Percentiles rank a stretch among this genome's conserved stretches.
Evolutionary conservation across 1,284 basidiomycete species (phyloP).

Genomic region (Sporisorium scitamineum): DNA sequence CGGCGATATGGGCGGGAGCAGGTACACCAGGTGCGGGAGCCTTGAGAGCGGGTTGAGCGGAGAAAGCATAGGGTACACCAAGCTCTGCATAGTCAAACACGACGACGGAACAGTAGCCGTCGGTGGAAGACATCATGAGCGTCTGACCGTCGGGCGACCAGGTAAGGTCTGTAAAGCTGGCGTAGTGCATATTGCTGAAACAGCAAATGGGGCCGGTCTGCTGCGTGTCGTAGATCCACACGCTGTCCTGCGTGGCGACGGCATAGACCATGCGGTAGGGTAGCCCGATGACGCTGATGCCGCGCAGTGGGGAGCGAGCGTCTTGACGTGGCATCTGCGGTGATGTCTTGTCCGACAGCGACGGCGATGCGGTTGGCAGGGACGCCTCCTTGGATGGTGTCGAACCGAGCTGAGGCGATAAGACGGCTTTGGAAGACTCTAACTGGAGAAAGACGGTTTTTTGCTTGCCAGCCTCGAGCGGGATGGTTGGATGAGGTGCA

Average conservation of each 20-base stretch:
- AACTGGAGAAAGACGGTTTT: slow-evolving; percentile 72
- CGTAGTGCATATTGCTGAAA: slow-evolving; percentile 94
- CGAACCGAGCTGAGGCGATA: slow-evolving; percentile 18
- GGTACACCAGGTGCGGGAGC: slow-evolving; percentile 32
- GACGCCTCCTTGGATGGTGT: neutral
- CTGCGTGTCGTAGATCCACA: slow-evolving; percentile 96
- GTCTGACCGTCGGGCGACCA: slow-evolving; percentile 98
- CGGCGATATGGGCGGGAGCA: slow-evolving; percentile 31
- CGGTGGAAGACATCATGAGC: slow-evolving; percentile 88
- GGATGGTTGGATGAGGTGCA: slow-evolving; percentile 71
- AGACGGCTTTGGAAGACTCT: slow-evolving; percentile 11
- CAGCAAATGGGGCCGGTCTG: slow-evolving; percentile 92
- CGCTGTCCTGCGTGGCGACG: slow-evolving; percentile 94
- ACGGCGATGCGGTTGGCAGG: slow-evolving; percentile 19
- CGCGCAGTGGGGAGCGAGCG: slow-evolving; percentile 38
- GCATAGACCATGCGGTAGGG: slow-evolving; percentile 96
- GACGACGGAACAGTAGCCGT: slow-evolving; percentile 96
- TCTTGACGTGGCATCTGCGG: slow-evolving; percentile 15
- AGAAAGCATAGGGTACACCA: slow-evolving; percentile 73
- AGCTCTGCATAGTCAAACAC: slow-evolving; percentile 84
- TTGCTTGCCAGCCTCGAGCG: slow-evolving; percentile 78
- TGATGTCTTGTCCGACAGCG: slow-evolving; percentile 19
- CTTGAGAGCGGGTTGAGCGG: slow-evolving; percentile 55
- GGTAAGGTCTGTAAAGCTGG: slow-evolving; percentile 94
- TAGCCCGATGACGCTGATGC: slow-evolving; percentile 80